These are phyloP conservation scores for Suaeda aralocaspica DNA, from an alignment of 148 eudicot genomes.

Conservation along the genomic window DNA sequence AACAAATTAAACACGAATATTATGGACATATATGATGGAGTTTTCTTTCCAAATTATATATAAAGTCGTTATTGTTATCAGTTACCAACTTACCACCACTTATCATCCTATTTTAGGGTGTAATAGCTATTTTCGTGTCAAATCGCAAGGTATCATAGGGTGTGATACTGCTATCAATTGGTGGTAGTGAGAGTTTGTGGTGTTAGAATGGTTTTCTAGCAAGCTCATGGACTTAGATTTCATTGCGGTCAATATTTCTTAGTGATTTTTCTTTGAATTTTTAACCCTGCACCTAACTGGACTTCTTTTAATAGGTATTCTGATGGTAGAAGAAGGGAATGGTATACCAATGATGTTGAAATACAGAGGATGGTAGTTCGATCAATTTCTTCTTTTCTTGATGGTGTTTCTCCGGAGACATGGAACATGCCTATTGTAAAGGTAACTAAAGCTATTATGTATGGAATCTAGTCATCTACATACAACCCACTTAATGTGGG, in stretches of 20 bases:
- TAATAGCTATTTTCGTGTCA: too few relatives aligned
- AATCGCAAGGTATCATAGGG: too few relatives aligned
- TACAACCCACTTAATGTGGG: not conserved
- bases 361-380: conserved; percentile 69
- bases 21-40: too few relatives aligned
- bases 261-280: not conserved
- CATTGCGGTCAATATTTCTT: not conserved
- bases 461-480: not conserved
- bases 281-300: not conserved
- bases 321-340: conserved; percentile 41
- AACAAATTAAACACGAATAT: too few relatives aligned
- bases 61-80: not conserved
- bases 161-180: not conserved
- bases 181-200: not conserved
- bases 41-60: not conserved
- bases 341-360: conserved; percentile 62
- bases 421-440: conserved; percentile 62
- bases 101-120: too few relatives aligned
- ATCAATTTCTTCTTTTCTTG: conserved; percentile 71
- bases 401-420: conserved; percentile 50
- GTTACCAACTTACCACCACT: too few relatives aligned
- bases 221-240: not conserved
- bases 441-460: conserved; percentile 34
- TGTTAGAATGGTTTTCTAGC: not conserved
- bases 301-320: conserved; percentile 32